Percentiles rank a stretch among this genome's conserved stretches.
Conservation (phyloP, 805 yeast species). For the Ascoidea asiatica region DNA sequence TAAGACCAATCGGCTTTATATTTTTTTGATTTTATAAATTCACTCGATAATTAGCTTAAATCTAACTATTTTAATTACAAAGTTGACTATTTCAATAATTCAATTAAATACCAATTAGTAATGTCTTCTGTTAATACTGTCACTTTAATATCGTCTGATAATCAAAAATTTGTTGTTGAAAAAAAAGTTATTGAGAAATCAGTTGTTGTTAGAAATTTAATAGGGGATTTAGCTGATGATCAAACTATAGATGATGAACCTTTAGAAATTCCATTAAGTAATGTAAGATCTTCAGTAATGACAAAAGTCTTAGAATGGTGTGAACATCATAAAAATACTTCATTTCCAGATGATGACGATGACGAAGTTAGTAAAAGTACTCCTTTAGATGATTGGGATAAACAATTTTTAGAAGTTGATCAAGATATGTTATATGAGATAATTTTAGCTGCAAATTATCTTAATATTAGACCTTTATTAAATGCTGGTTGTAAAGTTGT, state of each 20-base stretch:
- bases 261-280: constrained; percentile 78
- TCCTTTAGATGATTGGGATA: constrained; percentile 93
- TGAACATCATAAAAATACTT: constrained; percentile 78
- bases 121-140: too few relatives aligned
- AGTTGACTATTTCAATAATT: too few relatives aligned
- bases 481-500: constrained; percentile 74
- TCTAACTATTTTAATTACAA: too few relatives aligned
- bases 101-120: too few relatives aligned
- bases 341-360: constrained; percentile 68
- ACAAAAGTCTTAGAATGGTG: constrained; percentile 94
- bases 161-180: constrained; percentile 66
- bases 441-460: constrained; percentile 67
- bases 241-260: constrained; percentile 52
- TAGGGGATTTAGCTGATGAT: constrained; percentile 48
- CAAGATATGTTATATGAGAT: constrained; percentile 80
- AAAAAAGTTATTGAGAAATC: constrained; percentile 79
- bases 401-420: constrained; percentile 84
- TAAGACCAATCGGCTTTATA: too few relatives aligned
- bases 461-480: constrained; percentile 60
- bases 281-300: constrained; percentile 76
- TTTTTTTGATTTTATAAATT: too few relatives aligned
- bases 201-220: constrained; percentile 71
- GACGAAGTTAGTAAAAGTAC: constrained; percentile 79
- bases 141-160: constrained; percentile 64
- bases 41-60: too few relatives aligned